phyloP scores from a whole-genome alignment of 1,284 basidiomycete species.

The Puccinia brachypodii region DNA sequence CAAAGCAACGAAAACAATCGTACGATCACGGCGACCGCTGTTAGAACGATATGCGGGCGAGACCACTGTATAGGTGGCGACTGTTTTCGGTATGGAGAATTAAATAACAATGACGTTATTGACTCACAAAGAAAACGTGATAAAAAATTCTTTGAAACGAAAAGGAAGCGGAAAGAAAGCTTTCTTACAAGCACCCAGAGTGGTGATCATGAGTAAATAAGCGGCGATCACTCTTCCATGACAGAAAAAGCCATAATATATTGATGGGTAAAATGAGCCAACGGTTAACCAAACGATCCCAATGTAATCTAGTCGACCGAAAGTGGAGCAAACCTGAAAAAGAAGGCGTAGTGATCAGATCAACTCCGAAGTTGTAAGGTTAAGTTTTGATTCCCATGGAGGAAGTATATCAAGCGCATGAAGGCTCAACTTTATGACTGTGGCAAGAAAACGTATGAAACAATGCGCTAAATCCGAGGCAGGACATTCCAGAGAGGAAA shows the following conservation, averaged over 20 bases:
- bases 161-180: background rate
- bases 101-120: no score
- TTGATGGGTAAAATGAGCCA: constrained; percentile 75
- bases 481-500: constrained; percentile 71
- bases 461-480: constrained; percentile 71
- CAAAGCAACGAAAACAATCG: constrained; percentile 74
- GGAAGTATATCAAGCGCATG: background rate
- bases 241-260: constrained; percentile 66
- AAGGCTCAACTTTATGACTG: constrained; percentile 64
- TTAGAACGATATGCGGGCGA: constrained; percentile 75
- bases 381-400: background rate
- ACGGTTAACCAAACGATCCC: constrained; percentile 66
- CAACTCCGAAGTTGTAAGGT: background rate
- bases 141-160: background rate
- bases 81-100: constrained; percentile 55
- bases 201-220: constrained; percentile 64
- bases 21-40: constrained; percentile 73
- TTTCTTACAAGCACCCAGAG: constrained; percentile 67
- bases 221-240: constrained; percentile 62
- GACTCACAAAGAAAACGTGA: background rate
- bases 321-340: constrained; percentile 44
- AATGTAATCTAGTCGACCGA: constrained; percentile 49
- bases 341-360: background rate
- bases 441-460: constrained; percentile 78
- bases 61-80: constrained; percentile 73